These are phyloP conservation scores for Ajuga reptans DNA, from an alignment of 305 asterid genomes.

Conservation along the genomic window DNA sequence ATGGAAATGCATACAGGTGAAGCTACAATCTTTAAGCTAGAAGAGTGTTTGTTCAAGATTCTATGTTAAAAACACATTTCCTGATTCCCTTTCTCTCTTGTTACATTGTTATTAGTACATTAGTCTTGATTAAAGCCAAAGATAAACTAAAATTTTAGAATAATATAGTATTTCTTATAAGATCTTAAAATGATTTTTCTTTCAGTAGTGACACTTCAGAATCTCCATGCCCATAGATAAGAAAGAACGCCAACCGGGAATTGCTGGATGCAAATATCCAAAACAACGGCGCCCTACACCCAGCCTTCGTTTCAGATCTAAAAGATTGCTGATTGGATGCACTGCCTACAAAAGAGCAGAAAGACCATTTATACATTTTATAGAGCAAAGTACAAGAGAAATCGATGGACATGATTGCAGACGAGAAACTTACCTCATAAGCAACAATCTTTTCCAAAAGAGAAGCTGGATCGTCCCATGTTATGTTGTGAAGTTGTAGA, in stretches of 20 bases:
- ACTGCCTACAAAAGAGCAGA: conserved; percentile 57
- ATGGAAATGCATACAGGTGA: not conserved
- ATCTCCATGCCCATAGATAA: not conserved
- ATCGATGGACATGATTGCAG: not conserved
- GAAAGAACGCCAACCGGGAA: conserved; percentile 58
- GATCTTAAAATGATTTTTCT: not conserved
- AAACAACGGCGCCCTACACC: conserved; percentile 94
- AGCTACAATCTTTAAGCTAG: not conserved
- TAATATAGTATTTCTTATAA: not conserved
- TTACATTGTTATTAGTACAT: not conserved
- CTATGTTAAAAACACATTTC: not conserved
- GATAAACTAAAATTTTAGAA: not conserved
- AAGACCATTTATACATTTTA: not conserved
- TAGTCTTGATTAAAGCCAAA: not conserved
- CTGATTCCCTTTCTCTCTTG: no score
- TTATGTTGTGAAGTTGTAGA: conserved; percentile 74
- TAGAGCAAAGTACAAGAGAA: conserved; percentile 2
- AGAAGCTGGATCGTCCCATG: conserved; percentile 97
- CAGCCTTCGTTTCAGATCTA: conserved; percentile 82
- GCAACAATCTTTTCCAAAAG: conserved; percentile 89
- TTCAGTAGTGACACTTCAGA: not conserved
- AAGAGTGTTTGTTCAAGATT: not conserved
- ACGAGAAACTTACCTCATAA: conserved; percentile 52
- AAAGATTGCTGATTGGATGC: conserved; percentile 90
- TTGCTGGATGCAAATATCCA: conserved; percentile 90